Percentiles rank a stretch among this genome's conserved stretches.
phyloP scores from a whole-genome alignment of 2,329 filamentous ascomycete genomes.

The Penicillium sp. region DNA sequence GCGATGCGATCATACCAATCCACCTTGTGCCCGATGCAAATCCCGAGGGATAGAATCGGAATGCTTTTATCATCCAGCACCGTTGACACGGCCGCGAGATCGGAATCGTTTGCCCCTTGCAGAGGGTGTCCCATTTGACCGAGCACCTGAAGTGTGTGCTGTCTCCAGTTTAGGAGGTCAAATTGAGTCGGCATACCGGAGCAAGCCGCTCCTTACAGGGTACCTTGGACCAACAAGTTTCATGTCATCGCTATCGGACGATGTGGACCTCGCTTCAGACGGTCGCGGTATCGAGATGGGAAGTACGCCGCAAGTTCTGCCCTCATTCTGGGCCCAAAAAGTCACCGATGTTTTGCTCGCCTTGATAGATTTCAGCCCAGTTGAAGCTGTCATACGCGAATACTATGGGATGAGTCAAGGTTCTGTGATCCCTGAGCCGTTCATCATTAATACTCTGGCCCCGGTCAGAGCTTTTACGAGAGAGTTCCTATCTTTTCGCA shows the following conservation, averaged over 20 bases:
- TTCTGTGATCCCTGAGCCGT: constrained; percentile 39
- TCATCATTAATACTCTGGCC: constrained; percentile 39
- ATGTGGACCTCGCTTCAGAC: constrained; percentile 23
- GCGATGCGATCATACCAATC: constrained; percentile 34
- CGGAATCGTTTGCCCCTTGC: constrained; percentile 13
- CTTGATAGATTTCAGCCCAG: constrained; percentile 20
- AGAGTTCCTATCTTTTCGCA: constrained; percentile 11
- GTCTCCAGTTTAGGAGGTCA: neutral
- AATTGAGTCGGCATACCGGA: constrained; percentile 2
- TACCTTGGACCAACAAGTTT: constrained; percentile 43
- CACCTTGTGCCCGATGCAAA: constrained; percentile 34
- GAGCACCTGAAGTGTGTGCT: neutral
- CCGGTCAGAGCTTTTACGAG: constrained; percentile 21
- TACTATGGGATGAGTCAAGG: constrained; percentile 34
- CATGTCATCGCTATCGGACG: constrained; percentile 31
- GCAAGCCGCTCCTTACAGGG: constrained; percentile 26
- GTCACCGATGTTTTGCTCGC: constrained; percentile 20
- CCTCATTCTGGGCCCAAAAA: constrained; percentile 28
- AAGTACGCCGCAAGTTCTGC: constrained; percentile 15
- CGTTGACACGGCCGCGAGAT: constrained; percentile 27
- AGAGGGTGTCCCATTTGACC: constrained; percentile 18
- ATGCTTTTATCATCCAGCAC: constrained; percentile 41
- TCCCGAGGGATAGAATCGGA: constrained; percentile 22
- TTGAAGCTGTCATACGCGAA: constrained; percentile 25
- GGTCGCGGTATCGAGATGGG: constrained; percentile 13